Evolutionary conservation across 768 basidiomycete genomes (phyloP).

Genomic region (Serendipita sp.): DNA sequence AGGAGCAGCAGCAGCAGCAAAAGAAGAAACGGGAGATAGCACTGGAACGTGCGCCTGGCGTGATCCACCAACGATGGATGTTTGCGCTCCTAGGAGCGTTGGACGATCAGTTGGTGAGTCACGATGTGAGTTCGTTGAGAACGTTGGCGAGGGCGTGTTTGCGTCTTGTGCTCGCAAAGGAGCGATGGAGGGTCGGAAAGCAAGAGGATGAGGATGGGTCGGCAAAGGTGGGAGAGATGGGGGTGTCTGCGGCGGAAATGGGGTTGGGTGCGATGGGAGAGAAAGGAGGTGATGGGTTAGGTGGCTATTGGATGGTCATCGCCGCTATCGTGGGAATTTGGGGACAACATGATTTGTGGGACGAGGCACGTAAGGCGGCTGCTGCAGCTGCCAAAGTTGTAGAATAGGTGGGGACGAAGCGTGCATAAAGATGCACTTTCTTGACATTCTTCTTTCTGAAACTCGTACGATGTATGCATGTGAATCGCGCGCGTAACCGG

Average conservation of each 20-base stretch:
- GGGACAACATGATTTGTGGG: constrained; percentile 72
- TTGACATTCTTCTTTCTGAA: too few relatives aligned
- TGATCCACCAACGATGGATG: constrained; percentile 55
- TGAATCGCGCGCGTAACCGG: too few relatives aligned
- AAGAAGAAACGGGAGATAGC: neutral
- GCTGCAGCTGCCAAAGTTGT: too few relatives aligned
- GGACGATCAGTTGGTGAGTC: constrained; percentile 52
- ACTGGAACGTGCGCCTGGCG: neutral
- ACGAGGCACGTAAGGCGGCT: constrained; percentile 35
- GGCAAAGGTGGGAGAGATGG: too few relatives aligned
- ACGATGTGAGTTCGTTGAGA: constrained; percentile 64
- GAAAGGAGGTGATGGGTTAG: too few relatives aligned
- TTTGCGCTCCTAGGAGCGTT: constrained; percentile 56
- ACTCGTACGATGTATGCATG: too few relatives aligned
- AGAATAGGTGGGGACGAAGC: too few relatives aligned
- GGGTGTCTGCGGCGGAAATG: too few relatives aligned
- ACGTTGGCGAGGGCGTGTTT: constrained; percentile 60
- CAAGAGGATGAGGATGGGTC: constrained; percentile 21
- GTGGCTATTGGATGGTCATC: constrained; percentile 63
- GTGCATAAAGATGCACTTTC: too few relatives aligned
- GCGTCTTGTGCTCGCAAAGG: constrained; percentile 28
- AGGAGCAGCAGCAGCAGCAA: neutral
- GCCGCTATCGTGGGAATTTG: constrained; percentile 48
- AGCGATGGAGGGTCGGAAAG: constrained; percentile 15
- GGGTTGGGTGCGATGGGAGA: too few relatives aligned